Conservation (phyloP, 2,329 filamentous ascomycete genomes). For the Claviceps cyperi region DNA sequence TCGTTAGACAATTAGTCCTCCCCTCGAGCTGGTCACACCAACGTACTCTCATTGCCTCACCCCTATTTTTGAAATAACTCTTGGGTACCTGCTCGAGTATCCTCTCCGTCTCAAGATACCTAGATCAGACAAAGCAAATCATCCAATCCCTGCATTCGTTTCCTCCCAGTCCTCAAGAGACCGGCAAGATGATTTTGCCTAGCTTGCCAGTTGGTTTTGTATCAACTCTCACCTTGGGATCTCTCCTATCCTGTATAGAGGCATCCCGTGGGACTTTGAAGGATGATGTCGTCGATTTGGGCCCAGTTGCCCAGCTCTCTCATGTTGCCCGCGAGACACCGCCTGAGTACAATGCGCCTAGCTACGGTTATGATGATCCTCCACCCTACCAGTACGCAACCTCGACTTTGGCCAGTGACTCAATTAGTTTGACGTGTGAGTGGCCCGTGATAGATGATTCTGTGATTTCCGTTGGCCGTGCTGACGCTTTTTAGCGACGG, state of each 20-base stretch:
- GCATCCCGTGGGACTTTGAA: background rate
- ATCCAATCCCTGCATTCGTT: background rate
- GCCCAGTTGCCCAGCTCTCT: background rate
- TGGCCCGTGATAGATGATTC: background rate
- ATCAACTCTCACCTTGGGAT: background rate
- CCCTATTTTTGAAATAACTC: background rate
- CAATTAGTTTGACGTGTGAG: slow-evolving; percentile 6
- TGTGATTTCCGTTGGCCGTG: background rate
- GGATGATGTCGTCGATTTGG: background rate
- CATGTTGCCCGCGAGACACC: slow-evolving; percentile 4
- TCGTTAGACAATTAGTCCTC: background rate
- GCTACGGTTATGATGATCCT: slow-evolving; percentile 8
- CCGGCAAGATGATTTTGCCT: slow-evolving; percentile 1
- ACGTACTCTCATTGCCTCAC: background rate
- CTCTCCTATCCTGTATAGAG: slow-evolving; percentile 5
- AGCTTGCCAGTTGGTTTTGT: background rate
- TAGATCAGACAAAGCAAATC: background rate
- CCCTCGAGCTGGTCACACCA: background rate
- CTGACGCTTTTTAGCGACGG: background rate
- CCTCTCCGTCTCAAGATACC: background rate
- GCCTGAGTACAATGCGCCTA: slow-evolving; percentile 8
- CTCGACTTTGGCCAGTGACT: slow-evolving; percentile 1
- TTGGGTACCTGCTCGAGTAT: slow-evolving; percentile 1
- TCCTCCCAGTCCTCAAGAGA: background rate
- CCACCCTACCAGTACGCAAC: slow-evolving; percentile 10